Percentiles rank a stretch among this genome's conserved stretches.
Conservation (phyloP, 495 filamentous ascomycete genomes). For the Xylaria palmicola region DNA sequence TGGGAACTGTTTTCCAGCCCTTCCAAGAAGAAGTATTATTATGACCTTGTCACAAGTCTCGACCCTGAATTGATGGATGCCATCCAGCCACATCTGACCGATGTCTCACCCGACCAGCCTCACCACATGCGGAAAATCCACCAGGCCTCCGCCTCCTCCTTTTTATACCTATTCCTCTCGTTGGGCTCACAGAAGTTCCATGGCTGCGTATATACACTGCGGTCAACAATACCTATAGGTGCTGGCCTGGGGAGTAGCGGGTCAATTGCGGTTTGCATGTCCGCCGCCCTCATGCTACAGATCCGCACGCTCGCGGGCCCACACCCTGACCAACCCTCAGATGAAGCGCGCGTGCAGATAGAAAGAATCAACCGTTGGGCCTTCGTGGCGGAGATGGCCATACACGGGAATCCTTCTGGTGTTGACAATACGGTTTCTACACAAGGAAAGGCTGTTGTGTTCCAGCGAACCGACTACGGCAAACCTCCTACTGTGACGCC, state of each 20-base stretch:
- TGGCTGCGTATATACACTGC: conserved; percentile 83
- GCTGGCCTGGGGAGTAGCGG: conserved; percentile 92
- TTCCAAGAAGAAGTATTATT: conserved; percentile 88
- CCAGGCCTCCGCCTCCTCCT: conserved; percentile 73
- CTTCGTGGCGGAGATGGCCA: conserved; percentile 94
- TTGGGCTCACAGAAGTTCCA: conserved; percentile 75
- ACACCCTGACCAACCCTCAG: conserved; percentile 79
- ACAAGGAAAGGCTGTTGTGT: conserved; percentile 88
- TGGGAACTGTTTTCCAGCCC: conserved; percentile 78
- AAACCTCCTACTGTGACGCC: conserved; percentile 76
- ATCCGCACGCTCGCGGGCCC: conserved; percentile 83
- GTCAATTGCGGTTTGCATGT: conserved; percentile 87
- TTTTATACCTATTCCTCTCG: conserved; percentile 91
- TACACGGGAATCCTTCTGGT: conserved; percentile 93
- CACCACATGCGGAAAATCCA: conserved; percentile 74
- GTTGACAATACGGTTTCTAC: conserved; percentile 97
- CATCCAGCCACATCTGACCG: conserved; percentile 70
- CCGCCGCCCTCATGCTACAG: conserved; percentile 81
- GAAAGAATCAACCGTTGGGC: conserved; percentile 97
- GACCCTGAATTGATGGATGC: conserved; percentile 77
- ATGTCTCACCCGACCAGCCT: conserved; percentile 63
- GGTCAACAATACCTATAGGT: conserved; percentile 90
- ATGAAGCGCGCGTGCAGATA: conserved; percentile 79
- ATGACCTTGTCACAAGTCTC: conserved; percentile 79
- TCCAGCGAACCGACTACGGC: conserved; percentile 73